Conservation (phyloP, 306 rosid genomes). For the Rubus parviflorus region DNA sequence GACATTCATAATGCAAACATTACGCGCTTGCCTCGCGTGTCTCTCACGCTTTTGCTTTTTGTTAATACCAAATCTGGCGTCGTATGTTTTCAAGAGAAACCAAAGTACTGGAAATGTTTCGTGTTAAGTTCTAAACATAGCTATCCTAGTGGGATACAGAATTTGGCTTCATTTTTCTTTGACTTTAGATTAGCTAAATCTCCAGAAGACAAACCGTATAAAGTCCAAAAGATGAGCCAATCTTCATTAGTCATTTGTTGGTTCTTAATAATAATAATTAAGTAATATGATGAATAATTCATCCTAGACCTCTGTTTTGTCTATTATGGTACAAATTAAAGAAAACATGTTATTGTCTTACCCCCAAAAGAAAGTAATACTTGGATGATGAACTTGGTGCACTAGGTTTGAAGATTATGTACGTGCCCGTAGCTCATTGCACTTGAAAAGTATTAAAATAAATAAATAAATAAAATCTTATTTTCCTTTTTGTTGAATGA, state of each 20-base stretch:
- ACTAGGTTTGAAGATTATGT: neutral
- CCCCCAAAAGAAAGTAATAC: neutral
- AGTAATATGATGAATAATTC: neutral
- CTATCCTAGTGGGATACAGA: too few species aligned
- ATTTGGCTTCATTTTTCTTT: too few species aligned
- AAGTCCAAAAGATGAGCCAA: neutral
- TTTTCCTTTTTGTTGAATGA: neutral
- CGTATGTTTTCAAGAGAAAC: too few species aligned
- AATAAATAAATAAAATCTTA: too few species aligned
- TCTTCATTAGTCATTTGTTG: too few species aligned
- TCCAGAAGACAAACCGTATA: too few species aligned
- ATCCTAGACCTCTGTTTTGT: neutral
- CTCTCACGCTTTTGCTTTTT: neutral
- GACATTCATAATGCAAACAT: neutral
- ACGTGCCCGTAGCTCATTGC: too few species aligned
- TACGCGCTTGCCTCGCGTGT: neutral
- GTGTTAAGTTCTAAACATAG: too few species aligned
- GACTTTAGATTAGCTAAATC: too few species aligned
- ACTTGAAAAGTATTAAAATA: too few species aligned
- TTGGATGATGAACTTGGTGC: neutral
- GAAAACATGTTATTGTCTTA: neutral
- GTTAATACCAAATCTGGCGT: neutral
- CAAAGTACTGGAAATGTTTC: too few species aligned
- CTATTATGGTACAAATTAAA: neutral
- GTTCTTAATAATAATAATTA: too few species aligned